A percentile compares a stretch with the other conserved stretches of the same genome.
These are phyloP conservation scores for Barnettozyma sucrosica DNA, from an alignment of 805 yeast species.

Conservation along the genomic window DNA sequence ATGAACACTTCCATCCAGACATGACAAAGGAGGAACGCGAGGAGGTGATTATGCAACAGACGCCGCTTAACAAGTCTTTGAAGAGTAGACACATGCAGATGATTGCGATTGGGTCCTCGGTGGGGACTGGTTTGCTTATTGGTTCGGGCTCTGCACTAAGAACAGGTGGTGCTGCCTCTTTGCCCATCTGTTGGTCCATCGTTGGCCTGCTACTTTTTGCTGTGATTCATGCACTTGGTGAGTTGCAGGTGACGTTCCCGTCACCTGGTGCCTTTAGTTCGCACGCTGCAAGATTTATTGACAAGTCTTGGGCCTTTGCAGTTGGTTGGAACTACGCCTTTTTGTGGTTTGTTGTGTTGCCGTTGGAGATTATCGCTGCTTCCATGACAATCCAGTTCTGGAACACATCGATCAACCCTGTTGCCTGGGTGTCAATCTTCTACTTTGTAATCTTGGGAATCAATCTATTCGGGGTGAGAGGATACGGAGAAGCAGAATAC, in stretches of 20 bases:
- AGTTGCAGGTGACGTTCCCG: constrained; percentile 55
- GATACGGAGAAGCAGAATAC: constrained; percentile 52
- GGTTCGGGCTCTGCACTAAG: constrained; percentile 57
- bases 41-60: constrained; percentile 38
- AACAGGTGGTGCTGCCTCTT: constrained; percentile 61
- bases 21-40: constrained; percentile 39
- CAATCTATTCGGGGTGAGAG: constrained; percentile 49
- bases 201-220: constrained; percentile 51
- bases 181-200: constrained; percentile 49
- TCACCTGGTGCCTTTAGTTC: constrained; percentile 60
- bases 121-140: constrained; percentile 65
- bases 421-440: constrained; percentile 46
- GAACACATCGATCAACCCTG: constrained; percentile 39
- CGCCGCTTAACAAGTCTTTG: constrained; percentile 52
- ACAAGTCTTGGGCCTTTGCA: constrained; percentile 58
- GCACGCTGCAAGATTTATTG: constrained; percentile 55
- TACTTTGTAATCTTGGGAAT: constrained; percentile 42
- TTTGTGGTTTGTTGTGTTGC: constrained; percentile 47
- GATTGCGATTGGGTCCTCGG: constrained; percentile 63
- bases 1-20: constrained; percentile 29
- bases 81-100: constrained; percentile 58
- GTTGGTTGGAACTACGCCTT: constrained; percentile 52
- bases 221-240: constrained; percentile 59
- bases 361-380: constrained; percentile 49
- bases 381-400: constrained; percentile 48